Evolutionary conservation across 805 yeast genomes (phyloP).

Genomic region (Starmerella sirachaensis): DNA sequence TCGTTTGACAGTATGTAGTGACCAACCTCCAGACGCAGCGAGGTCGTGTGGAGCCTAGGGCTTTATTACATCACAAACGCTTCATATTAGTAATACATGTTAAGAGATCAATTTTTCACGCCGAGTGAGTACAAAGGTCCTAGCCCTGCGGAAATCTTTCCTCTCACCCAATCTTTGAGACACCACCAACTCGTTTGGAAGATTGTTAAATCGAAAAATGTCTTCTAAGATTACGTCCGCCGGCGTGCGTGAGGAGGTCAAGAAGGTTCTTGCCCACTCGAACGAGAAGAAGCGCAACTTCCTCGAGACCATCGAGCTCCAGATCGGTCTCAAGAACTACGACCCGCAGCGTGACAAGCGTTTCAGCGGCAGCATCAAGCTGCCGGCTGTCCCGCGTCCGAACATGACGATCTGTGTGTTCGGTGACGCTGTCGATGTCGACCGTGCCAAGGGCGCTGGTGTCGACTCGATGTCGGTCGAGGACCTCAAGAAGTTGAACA

Average conservation of each 20-base stretch:
- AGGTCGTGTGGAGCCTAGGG: too few species aligned
- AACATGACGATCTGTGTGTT: constrained; percentile 99
- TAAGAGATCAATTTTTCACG: too few species aligned
- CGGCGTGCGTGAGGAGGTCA: constrained; percentile 94
- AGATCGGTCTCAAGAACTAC: constrained; percentile 99
- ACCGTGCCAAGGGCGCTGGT: constrained; percentile 99
- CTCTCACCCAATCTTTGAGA: constrained; percentile 6
- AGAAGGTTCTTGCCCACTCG: constrained; percentile 80
- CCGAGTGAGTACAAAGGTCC: too few species aligned
- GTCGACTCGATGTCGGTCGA: constrained; percentile 99
- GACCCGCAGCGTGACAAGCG: constrained; percentile 99
- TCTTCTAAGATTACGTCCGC: constrained; percentile 67
- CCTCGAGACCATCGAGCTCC: constrained; percentile 99
- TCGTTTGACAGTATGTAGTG: too few species aligned
- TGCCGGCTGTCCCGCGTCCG: constrained; percentile 99
- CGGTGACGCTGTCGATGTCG: constrained; percentile 99
- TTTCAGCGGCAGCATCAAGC: constrained; percentile 98
- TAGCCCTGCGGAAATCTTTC: too few species aligned
- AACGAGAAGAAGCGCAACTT: constrained; percentile 99
- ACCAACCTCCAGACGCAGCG: too few species aligned
- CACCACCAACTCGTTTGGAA: constrained; percentile 25
- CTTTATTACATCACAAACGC: too few species aligned
- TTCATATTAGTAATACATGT: too few species aligned
- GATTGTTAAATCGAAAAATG: constrained; percentile 24
- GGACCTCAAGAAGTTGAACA: constrained; percentile 99